Evolutionary conservation across 73 alveolate genomes (phyloP).

Genomic region (Symbiodinium pilosum): DNA sequence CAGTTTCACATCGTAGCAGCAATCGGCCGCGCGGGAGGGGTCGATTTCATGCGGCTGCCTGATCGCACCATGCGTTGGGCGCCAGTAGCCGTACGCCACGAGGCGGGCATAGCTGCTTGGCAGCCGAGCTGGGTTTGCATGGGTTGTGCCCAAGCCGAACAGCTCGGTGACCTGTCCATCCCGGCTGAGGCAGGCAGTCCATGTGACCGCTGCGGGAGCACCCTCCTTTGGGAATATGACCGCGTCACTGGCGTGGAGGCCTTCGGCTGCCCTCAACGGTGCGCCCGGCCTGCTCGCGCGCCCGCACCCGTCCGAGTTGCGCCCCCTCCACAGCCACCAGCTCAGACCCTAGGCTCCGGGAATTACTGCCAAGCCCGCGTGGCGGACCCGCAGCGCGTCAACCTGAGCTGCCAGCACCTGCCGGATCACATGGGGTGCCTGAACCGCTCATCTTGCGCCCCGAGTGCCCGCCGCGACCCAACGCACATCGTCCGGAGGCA

Average conservation of each 20-base stretch:
- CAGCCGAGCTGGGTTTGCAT: neutral
- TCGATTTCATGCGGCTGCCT: neutral
- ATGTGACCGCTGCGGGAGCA: too few relatives aligned
- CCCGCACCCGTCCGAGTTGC: too few relatives aligned
- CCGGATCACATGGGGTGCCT: neutral
- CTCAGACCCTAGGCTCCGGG: too few relatives aligned
- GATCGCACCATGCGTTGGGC: neutral
- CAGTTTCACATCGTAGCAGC: too few relatives aligned
- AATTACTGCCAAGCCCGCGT: too few relatives aligned
- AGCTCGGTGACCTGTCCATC: neutral
- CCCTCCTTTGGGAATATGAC: too few relatives aligned
- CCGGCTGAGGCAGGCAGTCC: neutral
- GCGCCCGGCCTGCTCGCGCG: too few relatives aligned
- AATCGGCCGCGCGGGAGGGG: neutral
- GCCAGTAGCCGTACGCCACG: neutral
- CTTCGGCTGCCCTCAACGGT: too few relatives aligned
- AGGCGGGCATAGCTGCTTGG: neutral
- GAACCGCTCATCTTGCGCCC: neutral
- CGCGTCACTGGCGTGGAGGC: too few relatives aligned
- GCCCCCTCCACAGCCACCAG: too few relatives aligned
- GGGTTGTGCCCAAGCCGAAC: neutral
- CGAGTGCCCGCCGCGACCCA: too few relatives aligned
- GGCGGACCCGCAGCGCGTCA: neutral
- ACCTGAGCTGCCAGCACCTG: neutral
- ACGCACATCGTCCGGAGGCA: too few relatives aligned